Conservation (phyloP, 345 rosid species). For the Pistacia integerrima region DNA sequence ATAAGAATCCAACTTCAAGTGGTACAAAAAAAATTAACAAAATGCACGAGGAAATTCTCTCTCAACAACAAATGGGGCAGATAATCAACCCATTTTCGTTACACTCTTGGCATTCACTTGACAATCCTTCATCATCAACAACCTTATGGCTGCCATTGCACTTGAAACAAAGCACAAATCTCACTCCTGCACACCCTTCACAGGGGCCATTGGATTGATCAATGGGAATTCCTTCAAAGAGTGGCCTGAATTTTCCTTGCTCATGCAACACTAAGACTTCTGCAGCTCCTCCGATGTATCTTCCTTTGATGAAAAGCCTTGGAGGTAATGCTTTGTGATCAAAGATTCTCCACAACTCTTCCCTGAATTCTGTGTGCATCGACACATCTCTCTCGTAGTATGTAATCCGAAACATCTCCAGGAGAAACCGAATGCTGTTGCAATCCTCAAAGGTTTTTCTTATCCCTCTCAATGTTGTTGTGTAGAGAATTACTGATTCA, state of each 20-base stretch:
- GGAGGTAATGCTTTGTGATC: slow-evolving; percentile 68
- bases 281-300: slow-evolving; percentile 84
- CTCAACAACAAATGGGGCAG: slow-evolving; percentile 60
- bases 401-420: slow-evolving; percentile 60
- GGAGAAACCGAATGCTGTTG: slow-evolving; percentile 56
- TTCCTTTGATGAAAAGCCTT: slow-evolving; percentile 74
- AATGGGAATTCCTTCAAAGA: slow-evolving; percentile 57
- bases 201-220: slow-evolving; percentile 41
- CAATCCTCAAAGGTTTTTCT: slow-evolving; percentile 93
- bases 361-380: slow-evolving; percentile 68
- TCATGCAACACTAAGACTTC: slow-evolving; percentile 60
- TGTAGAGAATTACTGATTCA: slow-evolving; percentile 63
- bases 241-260: slow-evolving; percentile 64
- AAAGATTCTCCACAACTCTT: slow-evolving; percentile 59
- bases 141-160: slow-evolving; percentile 78
- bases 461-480: slow-evolving; percentile 76
- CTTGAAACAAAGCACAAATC: slow-evolving; percentile 64
- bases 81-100: slow-evolving; percentile 86
- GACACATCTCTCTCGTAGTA: slow-evolving; percentile 82
- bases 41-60: not conserved
- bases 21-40: not conserved
- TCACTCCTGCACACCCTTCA: slow-evolving; percentile 53
- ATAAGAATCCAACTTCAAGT: not conserved
- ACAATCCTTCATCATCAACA: slow-evolving; percentile 31
- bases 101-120: slow-evolving; percentile 54